phyloP scores from a whole-genome alignment of 495 filamentous ascomycete species.

The Penicillium manginii region DNA sequence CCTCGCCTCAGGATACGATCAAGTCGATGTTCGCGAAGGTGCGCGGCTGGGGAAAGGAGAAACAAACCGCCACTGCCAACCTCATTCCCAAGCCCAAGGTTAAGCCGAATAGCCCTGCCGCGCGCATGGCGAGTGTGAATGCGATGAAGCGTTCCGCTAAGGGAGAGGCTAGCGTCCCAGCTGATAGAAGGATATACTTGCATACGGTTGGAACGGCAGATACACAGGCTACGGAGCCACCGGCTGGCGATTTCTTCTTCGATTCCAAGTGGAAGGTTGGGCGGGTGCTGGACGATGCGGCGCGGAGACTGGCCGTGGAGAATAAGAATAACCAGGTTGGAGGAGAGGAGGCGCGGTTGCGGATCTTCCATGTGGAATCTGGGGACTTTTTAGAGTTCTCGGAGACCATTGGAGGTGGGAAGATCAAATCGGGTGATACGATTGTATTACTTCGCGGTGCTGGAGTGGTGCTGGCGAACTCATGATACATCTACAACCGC shows the following conservation, averaged over 20 bases:
- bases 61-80: conserved; percentile 49
- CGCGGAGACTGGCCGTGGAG: conserved; percentile 75
- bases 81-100: conserved; percentile 52
- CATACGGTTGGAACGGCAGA: conserved; percentile 77
- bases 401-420: conserved; percentile 71
- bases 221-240: conserved; percentile 76
- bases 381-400: conserved; percentile 84
- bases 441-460: conserved; percentile 87
- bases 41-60: conserved; percentile 68
- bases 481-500: conserved; percentile 16
- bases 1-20: conserved; percentile 48
- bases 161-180: conserved; percentile 78
- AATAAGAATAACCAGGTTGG: conserved; percentile 86
- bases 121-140: conserved; percentile 66
- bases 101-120: conserved; percentile 62
- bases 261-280: conserved; percentile 86
- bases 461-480: conserved; percentile 58
- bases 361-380: conserved; percentile 91
- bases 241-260: conserved; percentile 82
- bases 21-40: conserved; percentile 66
- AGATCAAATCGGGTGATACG: conserved; percentile 77
- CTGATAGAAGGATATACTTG: conserved; percentile 82
- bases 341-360: conserved; percentile 74
- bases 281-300: conserved; percentile 83
- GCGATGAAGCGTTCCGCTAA: conserved; percentile 83